phyloP scores from a whole-genome alignment of 345 rosid genomes.

The Salix suchowensis region DNA sequence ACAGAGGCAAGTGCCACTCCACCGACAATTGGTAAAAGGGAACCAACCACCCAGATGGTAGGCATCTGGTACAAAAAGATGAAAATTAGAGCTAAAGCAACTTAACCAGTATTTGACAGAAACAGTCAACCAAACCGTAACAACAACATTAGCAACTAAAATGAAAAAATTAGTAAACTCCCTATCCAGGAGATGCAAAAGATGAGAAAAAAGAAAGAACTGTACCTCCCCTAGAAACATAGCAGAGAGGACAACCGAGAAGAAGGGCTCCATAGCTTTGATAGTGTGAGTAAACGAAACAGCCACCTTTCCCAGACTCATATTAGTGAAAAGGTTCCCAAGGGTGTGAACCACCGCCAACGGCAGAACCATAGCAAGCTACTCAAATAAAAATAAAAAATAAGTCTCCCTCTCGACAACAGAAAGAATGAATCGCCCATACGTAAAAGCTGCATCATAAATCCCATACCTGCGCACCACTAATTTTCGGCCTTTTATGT shows the following conservation, averaged over 20 bases:
- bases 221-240: slow-evolving; percentile 93
- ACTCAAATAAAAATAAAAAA: neutral
- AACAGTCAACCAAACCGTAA: neutral
- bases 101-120: neutral
- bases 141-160: neutral
- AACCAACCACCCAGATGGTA: slow-evolving; percentile 78
- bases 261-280: slow-evolving; percentile 99
- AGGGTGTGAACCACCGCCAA: slow-evolving; percentile 81
- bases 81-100: neutral
- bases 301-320: slow-evolving; percentile 98
- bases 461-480: slow-evolving; percentile 32
- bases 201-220: neutral
- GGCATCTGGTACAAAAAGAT: slow-evolving; percentile 48
- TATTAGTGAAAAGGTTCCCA: slow-evolving; percentile 91
- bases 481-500: slow-evolving; percentile 72
- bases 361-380: slow-evolving; percentile 84
- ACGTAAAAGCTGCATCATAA: neutral
- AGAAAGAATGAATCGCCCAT: neutral
- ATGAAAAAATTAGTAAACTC: neutral
- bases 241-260: slow-evolving; percentile 88
- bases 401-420: neutral
- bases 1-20: slow-evolving; percentile 95
- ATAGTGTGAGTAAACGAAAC: slow-evolving; percentile 99
- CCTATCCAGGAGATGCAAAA: neutral
- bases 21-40: slow-evolving; percentile 87